Evolutionary conservation across 306 rosid species (phyloP).

Genomic region (Oxytropis ochrocephala): DNA sequence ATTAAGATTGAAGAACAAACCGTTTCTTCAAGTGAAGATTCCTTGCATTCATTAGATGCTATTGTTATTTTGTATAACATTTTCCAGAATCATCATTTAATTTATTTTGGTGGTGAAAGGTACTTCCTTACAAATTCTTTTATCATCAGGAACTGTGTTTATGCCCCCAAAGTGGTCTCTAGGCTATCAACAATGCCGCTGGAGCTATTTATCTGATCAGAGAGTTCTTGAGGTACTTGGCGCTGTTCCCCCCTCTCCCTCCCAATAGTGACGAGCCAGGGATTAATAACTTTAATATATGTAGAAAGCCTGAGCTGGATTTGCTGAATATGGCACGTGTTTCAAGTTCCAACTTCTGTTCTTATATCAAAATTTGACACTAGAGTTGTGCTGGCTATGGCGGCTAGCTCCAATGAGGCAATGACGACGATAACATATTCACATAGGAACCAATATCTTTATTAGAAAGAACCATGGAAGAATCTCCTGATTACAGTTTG

Average conservation of each 20-base stretch:
- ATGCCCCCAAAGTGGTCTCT: conserved; percentile 96
- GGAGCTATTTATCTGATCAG: conserved; percentile 68
- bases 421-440: not conserved
- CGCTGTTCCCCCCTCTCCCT: conserved; percentile 2
- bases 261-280: not conserved
- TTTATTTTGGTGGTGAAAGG: not conserved
- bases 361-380: not conserved
- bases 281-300: conserved; percentile 8
- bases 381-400: not conserved
- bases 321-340: conserved; percentile 15
- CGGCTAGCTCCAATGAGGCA: not conserved
- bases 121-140: conserved; percentile 12
- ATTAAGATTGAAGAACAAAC: not conserved
- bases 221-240: conserved; percentile 67
- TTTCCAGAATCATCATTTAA: not conserved
- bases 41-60: not conserved
- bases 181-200: conserved; percentile 94
- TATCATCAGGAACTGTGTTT: conserved; percentile 56
- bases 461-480: not conserved
- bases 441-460: not conserved
- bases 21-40: not conserved
- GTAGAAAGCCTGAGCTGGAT: not conserved
- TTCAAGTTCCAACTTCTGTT: not conserved
- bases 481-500: not conserved
- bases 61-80: conserved; percentile 4